These are phyloP conservation scores for Pythium coloratum DNA, from an alignment of 352 stramenopile species.

Conservation along the genomic window DNA sequence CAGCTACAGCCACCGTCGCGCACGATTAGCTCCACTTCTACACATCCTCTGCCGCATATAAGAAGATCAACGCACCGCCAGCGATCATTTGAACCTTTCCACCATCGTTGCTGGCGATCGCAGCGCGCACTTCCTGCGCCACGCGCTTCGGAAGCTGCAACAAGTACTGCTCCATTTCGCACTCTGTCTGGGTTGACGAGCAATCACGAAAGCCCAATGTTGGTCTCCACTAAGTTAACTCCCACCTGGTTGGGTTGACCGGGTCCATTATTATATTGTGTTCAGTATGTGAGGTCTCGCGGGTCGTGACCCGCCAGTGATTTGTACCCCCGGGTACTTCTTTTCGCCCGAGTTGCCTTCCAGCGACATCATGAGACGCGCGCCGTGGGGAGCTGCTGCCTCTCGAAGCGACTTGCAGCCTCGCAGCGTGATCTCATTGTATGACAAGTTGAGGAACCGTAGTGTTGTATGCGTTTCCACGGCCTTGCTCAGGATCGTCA, in stretches of 20 bases:
- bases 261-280: neutral
- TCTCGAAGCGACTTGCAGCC: constrained; percentile 74
- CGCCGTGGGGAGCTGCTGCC: constrained; percentile 21
- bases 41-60: neutral
- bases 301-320: constrained; percentile 31
- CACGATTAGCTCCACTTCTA: neutral
- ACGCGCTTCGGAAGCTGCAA: constrained; percentile 84
- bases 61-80: constrained; percentile 42
- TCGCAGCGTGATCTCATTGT: constrained; percentile 80
- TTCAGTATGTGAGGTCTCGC: constrained; percentile 2
- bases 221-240: neutral
- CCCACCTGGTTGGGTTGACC: neutral
- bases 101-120: constrained; percentile 60
- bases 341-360: constrained; percentile 56
- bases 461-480: constrained; percentile 46
- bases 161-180: constrained; percentile 83
- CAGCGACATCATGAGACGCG: constrained; percentile 31
- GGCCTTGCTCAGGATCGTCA: constrained; percentile 45
- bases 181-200: neutral
- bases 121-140: constrained; percentile 64
- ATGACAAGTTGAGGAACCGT: constrained; percentile 55
- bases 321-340: constrained; percentile 30
- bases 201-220: neutral
- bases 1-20: constrained; percentile 36
- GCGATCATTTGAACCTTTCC: constrained; percentile 78